Base-by-base conservation (phyloP, 805 yeast genomes). In the Candida railenensis region DNA sequence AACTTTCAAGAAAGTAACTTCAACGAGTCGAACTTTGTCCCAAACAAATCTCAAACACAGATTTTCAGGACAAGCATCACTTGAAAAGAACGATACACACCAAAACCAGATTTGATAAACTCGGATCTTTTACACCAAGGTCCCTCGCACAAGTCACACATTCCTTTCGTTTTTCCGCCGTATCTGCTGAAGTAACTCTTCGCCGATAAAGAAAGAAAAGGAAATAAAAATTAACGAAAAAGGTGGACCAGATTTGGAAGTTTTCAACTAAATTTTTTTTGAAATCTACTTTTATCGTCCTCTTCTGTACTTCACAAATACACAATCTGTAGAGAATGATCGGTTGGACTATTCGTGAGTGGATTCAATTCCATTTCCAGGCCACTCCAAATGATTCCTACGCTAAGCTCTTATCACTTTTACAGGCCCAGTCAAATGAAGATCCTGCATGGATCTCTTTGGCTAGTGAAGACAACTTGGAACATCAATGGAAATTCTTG, bases 391-490 rank as follows among this genome's bases (percentile, higher is more conserved):
- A 74, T 14, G 78, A 77, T 42, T 88, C 96, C 11, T 76, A 76
- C 41, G 66, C 69, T 9, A 58, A 74, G 19, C 70, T 90, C 37
- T 52, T 61, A 14, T 52, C 65, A 9, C 65, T 86, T 37, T 61
- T 83, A 20, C 54, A 58, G n/a, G 64, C 77, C 21, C 85, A 83
- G 54, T 49, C 66, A 34, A 48, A 58, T 7, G 65, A 66, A 34
- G 96, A 89, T 57, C 89, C 96, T 9, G 97, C 96, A 2, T 94
- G 98, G 98, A 91, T 92, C 58, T 82, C 96, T 3, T 62, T 89
- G 19, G 85, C 87, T 2, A 59, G 87, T 3, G 66, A 68, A 22
- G 85, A 80, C n/a, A 78, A 80, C 53, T 66, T 92, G 43, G 55
- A 61, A 34, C 86, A 83, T 53, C 98, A 92, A 66, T 89, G 96